Evolutionary conservation across 495 filamentous ascomycete genomes (phyloP).

Genomic region (Gamarada debralockiae): DNA sequence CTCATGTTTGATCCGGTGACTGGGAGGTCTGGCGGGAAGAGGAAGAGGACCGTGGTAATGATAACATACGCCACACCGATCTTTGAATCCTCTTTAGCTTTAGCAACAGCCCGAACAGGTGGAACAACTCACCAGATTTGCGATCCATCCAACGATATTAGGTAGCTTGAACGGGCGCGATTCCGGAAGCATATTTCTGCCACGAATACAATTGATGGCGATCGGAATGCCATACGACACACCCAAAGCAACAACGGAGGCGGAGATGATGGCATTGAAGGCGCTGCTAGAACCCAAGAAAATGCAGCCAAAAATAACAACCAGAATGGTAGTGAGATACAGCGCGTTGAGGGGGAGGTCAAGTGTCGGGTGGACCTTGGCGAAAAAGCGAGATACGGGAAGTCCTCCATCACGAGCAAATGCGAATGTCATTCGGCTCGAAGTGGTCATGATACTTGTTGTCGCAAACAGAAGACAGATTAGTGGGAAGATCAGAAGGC

Average conservation of each 20-base stretch:
- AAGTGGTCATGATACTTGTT: conserved; percentile 71
- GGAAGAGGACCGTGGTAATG: conserved; percentile 69
- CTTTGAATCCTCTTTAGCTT: conserved; percentile 27
- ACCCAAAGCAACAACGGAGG: conserved; percentile 66
- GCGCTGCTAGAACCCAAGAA: conserved; percentile 70
- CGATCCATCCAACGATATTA: conserved; percentile 52
- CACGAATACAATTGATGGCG: conserved; percentile 59
- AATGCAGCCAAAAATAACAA: conserved; percentile 67
- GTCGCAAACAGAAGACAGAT: conserved; percentile 69
- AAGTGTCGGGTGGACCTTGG: conserved; percentile 57
- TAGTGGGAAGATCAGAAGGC: conserved; percentile 68
- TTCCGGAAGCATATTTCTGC: conserved; percentile 59
- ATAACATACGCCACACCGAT: conserved; percentile 62
- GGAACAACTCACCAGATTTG: conserved; percentile 50
- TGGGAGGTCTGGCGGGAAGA: conserved; percentile 67
- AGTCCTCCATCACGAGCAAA: conserved; percentile 71
- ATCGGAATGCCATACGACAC: conserved; percentile 73
- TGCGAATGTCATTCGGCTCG: conserved; percentile 72
- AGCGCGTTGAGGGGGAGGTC: conserved; percentile 68
- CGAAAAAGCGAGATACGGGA: conserved; percentile 61
- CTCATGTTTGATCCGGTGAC: conserved; percentile 67
- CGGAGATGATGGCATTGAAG: conserved; percentile 66
- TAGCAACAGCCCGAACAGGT: neutral
- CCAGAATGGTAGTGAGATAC: conserved; percentile 57
- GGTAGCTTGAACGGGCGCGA: conserved; percentile 58